Percentiles rank a stretch among this genome's conserved stretches.
These are phyloP conservation scores for Lactarius pseudohatsudake DNA, from an alignment of 768 basidiomycete species.

Conservation along the genomic window DNA sequence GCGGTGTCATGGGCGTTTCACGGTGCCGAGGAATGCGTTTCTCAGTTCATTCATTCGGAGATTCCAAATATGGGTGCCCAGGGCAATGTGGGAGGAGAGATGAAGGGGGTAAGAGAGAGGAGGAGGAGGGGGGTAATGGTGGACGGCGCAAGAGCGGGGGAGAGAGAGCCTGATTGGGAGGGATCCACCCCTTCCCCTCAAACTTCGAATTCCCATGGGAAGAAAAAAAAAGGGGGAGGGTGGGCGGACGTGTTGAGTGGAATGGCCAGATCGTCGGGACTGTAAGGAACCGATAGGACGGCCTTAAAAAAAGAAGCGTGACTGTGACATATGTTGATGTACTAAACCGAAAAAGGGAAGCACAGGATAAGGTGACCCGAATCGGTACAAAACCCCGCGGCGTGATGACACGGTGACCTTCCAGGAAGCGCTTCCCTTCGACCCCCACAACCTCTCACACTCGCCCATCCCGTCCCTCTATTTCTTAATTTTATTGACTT, in stretches of 20 bases:
- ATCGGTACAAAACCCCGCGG: slow-evolving; percentile 31
- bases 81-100: slow-evolving; percentile 5
- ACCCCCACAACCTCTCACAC: slow-evolving; percentile 27
- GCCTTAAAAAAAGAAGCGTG: slow-evolving; percentile 18
- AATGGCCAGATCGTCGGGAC: slow-evolving; percentile 23
- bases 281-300: slow-evolving; percentile 17
- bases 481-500: slow-evolving; percentile 29
- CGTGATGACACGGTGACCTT: slow-evolving; percentile 29
- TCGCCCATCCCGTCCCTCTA: slow-evolving; percentile 24
- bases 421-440: slow-evolving; percentile 30
- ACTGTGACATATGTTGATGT: slow-evolving; percentile 25
- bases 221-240: slow-evolving; percentile 29
- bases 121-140: slow-evolving; percentile 3
- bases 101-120: slow-evolving; percentile 1
- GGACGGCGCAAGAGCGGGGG: slow-evolving; percentile 20
- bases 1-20: not conserved
- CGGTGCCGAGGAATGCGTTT: not conserved
- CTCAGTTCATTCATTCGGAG: not conserved
- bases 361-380: slow-evolving; percentile 29
- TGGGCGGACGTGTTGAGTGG: slow-evolving; percentile 25
- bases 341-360: slow-evolving; percentile 26
- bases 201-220: slow-evolving; percentile 31
- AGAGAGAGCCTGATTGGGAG: slow-evolving; percentile 18
- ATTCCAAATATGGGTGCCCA: not conserved
- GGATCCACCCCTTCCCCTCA: slow-evolving; percentile 24